These are phyloP conservation scores for Aspergillus sclerotialis DNA, from an alignment of 2,329 filamentous ascomycete genomes.

Conservation along the genomic window DNA sequence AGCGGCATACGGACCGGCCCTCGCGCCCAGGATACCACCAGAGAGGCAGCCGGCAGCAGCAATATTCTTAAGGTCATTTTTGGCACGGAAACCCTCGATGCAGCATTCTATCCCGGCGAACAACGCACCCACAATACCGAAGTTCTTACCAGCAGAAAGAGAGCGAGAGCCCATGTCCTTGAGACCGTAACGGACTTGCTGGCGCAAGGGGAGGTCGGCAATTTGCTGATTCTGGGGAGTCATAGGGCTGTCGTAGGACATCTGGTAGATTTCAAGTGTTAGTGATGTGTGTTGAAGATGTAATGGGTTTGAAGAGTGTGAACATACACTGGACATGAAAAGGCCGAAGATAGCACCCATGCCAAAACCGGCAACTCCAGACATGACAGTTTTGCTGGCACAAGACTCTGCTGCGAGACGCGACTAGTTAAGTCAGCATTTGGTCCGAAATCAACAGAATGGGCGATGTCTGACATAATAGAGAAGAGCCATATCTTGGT, in stretches of 20 bases:
- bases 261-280: slow-evolving; percentile 46
- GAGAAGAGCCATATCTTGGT: slow-evolving; percentile 29
- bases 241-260: slow-evolving; percentile 95
- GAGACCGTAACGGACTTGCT: slow-evolving; percentile 80
- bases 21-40: slow-evolving; percentile 77
- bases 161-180: slow-evolving; percentile 89
- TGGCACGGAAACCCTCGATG: slow-evolving; percentile 81
- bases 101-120: slow-evolving; percentile 93
- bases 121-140: slow-evolving; percentile 84
- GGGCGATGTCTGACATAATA: not conserved
- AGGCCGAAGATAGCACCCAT: slow-evolving; percentile 91
- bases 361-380: slow-evolving; percentile 88
- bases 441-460: not conserved
- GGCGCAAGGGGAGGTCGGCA: slow-evolving; percentile 64
- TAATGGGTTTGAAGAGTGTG: not conserved
- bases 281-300: not conserved
- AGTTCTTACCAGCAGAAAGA: slow-evolving; percentile 82
- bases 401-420: slow-evolving; percentile 87
- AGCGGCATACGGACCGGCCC: slow-evolving; percentile 82
- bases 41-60: slow-evolving; percentile 84
- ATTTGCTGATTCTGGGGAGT: slow-evolving; percentile 50
- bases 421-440: slow-evolving; percentile 49
- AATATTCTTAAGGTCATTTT: slow-evolving; percentile 88
- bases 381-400: slow-evolving; percentile 77
- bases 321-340: slow-evolving; percentile 90